Evolutionary conservation across 2,329 filamentous ascomycete genomes (phyloP).

Genomic region (Neoarthrinium moseri): DNA sequence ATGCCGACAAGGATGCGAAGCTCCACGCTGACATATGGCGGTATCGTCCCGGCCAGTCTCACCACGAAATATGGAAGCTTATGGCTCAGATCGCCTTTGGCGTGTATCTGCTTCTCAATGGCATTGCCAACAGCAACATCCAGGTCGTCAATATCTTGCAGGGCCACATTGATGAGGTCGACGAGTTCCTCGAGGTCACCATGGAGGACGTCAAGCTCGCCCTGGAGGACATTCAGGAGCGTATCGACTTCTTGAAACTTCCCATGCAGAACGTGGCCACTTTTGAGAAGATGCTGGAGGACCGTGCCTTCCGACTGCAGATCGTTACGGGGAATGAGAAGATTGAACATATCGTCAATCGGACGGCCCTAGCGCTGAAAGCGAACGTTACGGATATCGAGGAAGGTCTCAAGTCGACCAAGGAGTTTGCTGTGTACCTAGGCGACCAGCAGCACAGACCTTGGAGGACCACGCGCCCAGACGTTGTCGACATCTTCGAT

Average conservation of each 20-base stretch:
- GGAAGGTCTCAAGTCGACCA: constrained; percentile 73
- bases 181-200: constrained; percentile 83
- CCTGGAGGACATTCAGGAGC: constrained; percentile 73
- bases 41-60: constrained; percentile 70
- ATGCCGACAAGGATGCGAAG: constrained; percentile 65
- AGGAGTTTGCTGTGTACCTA: constrained; percentile 76
- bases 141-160: constrained; percentile 90
- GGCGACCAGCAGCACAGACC: constrained; percentile 60
- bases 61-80: constrained; percentile 87
- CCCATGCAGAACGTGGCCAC: constrained; percentile 79
- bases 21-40: constrained; percentile 76
- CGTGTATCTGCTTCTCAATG: constrained; percentile 80
- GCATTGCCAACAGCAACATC: constrained; percentile 82
- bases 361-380: constrained; percentile 73
- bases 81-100: constrained; percentile 93
- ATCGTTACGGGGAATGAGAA: constrained; percentile 86
- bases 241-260: constrained; percentile 76
- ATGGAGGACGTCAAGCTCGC: constrained; percentile 82
- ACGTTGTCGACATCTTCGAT: constrained; percentile 70
- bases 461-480: constrained; percentile 60
- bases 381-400: constrained; percentile 77
- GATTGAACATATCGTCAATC: constrained; percentile 84
- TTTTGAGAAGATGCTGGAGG: constrained; percentile 86
- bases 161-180: constrained; percentile 89
- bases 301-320: constrained; percentile 76